Conservation (phyloP, 495 filamentous ascomycete species). For the Aspergillus egyptiacus region DNA sequence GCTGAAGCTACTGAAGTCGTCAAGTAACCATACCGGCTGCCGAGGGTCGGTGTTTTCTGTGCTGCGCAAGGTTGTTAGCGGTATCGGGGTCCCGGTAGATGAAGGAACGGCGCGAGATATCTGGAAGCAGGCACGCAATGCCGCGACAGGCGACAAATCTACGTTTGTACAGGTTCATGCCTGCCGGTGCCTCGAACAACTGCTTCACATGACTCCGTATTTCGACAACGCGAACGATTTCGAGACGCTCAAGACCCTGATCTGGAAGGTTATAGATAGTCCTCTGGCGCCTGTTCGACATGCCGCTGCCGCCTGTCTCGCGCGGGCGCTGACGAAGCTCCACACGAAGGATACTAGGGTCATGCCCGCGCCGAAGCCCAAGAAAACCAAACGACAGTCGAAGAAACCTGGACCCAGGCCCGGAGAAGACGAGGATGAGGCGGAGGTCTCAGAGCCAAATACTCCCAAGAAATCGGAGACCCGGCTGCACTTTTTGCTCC, state of each 20-base stretch:
- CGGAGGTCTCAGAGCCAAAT: slow-evolving; percentile 62
- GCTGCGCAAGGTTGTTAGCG: slow-evolving; percentile 66
- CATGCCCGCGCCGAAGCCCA: slow-evolving; percentile 55
- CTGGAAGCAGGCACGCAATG: slow-evolving; percentile 84
- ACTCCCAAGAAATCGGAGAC: slow-evolving; percentile 64
- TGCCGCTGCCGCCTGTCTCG: slow-evolving; percentile 82
- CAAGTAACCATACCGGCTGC: slow-evolving; percentile 73
- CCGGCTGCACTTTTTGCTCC: slow-evolving; percentile 63
- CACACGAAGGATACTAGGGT: slow-evolving; percentile 60
- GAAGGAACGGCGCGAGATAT: slow-evolving; percentile 80
- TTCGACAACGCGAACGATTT: slow-evolving; percentile 92
- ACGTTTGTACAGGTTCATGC: slow-evolving; percentile 73
- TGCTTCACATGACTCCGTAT: slow-evolving; percentile 64
- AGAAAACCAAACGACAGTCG: slow-evolving; percentile 65
- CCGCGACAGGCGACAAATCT: slow-evolving; percentile 74
- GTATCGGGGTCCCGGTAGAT: slow-evolving; percentile 70
- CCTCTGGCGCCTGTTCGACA: slow-evolving; percentile 65
- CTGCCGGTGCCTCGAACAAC: slow-evolving; percentile 70
- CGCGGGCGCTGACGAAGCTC: slow-evolving; percentile 68
- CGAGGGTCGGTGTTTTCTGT: slow-evolving; percentile 78
- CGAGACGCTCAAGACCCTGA: slow-evolving; percentile 68
- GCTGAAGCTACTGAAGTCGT: slow-evolving; percentile 72
- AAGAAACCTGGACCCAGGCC: slow-evolving; percentile 62
- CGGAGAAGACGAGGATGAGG: slow-evolving; percentile 71
- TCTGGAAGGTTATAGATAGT: slow-evolving; percentile 84